phyloP scores from a whole-genome alignment of 257 asterid genomes.

The Eustoma russellianum region DNA sequence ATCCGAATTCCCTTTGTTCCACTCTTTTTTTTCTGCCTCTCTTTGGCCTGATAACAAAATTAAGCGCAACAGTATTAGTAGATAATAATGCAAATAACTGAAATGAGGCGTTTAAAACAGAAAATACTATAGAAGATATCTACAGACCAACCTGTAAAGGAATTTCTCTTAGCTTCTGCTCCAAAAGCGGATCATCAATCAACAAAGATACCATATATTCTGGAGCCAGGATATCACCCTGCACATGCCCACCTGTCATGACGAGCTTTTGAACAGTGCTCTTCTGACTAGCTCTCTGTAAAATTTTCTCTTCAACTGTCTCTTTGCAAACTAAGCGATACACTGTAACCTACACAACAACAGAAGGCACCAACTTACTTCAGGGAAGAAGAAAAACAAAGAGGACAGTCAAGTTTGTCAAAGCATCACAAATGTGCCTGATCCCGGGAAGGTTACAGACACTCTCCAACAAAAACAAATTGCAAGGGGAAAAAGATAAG shows the following conservation, averaged over 20 bases:
- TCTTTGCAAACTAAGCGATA: conserved; percentile 90
- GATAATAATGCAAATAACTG: not conserved
- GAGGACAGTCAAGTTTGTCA: no score
- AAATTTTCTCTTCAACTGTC: conserved; percentile 89
- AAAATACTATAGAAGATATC: not conserved
- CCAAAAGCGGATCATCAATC: conserved; percentile 88
- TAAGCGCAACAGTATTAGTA: conserved; percentile 1
- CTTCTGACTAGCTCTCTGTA: conserved; percentile 95
- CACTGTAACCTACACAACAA: conserved; percentile 60
- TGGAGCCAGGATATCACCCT: conserved; percentile 97
- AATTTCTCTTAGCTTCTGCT: conserved; percentile 83
- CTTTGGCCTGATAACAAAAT: conserved; percentile 59
- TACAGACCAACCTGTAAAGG: conserved; percentile 64
- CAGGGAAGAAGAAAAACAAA: not conserved
- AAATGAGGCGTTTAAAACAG: not conserved
- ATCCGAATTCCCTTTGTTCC: conserved; percentile 70
- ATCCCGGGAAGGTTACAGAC: no score
- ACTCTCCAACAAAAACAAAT: no score
- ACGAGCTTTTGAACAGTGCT: conserved; percentile 96
- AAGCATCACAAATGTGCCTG: no score
- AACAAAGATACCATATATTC: conserved; percentile 86
- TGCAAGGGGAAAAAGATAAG: no score
- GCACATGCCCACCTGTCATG: conserved; percentile 98
- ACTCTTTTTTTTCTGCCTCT: conserved; percentile 78
- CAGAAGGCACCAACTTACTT: not conserved